Evolutionary conservation across 2,329 filamentous ascomycete genomes (phyloP), one percentile per base, ranked within the genome.

Genomic region (Trichophyton schoenleinii): DNA sequence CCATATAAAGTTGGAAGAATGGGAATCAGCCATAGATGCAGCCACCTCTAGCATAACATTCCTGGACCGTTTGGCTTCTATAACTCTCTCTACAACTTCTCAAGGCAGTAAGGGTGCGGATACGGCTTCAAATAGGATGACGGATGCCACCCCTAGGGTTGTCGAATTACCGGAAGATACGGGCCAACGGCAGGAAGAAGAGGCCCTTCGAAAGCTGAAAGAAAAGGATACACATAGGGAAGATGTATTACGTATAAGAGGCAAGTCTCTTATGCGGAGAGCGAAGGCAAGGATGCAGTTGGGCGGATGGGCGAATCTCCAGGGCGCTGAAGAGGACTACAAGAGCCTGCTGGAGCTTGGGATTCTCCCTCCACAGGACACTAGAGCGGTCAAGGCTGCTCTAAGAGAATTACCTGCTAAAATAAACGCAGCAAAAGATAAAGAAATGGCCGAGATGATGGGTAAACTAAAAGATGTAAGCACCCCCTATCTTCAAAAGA

Each of bases 361-460:
- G n/a, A 84, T 82, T 64, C 77, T 96, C 1, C 81, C 84, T 0
- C 68, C 79, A 0, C 79, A 83, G 7, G 91, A 96, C 68, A 78
- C 77, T 70, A 84, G 81, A 68, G 81, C 87, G 15, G 87, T 95
- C 1, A 79, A 83, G 59, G 74, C 78, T 31, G 87, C 90, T 67
- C 77, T 95, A 63, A 74, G 79, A 13, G 76, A 78, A 22, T 74
- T 97, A 44, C 89, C 89, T 1, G 77, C 81, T 1, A 80, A 81
- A 64, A 81, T 90, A 58, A 88, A 92, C 65, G 82, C 82, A 18
- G 91, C 91, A 0, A 89, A 91, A 75, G 87, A 96, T 70, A 82
- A 81, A 67, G 94, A 99, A 75, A 89, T 94, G 82, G 86, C 83
- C 2, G 92, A 99, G 76, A 96, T 97, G 91, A 95, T 96, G 91